A percentile compares a stretch with the other conserved stretches of the same genome.
Conservation (phyloP, 2,329 filamentous ascomycete genomes). For the Bipolaris sorokiniana region DNA sequence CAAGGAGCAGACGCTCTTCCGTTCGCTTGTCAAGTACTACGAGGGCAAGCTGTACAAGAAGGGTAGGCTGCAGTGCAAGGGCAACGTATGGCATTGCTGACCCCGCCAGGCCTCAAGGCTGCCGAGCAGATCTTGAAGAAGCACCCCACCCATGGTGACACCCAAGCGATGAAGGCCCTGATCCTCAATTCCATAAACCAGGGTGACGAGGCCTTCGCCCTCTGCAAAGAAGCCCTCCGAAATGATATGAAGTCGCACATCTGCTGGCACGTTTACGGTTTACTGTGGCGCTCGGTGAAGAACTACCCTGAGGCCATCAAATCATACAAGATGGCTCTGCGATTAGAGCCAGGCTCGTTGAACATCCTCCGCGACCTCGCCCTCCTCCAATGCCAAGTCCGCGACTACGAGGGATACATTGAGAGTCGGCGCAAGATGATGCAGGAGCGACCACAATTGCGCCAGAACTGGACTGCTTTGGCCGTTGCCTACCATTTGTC, state of each 20-base stretch:
- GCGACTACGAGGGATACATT: constrained; percentile 92
- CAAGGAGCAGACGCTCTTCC: constrained; percentile 94
- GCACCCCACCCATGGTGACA: constrained; percentile 94
- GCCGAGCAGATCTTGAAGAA: constrained; percentile 97
- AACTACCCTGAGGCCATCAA: constrained; percentile 99
- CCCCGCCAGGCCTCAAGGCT: constrained; percentile 76
- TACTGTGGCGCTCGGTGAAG: constrained; percentile 91
- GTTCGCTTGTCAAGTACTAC: constrained; percentile 92
- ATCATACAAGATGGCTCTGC: constrained; percentile 95
- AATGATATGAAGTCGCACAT: constrained; percentile 99
- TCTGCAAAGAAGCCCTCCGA: constrained; percentile 89
- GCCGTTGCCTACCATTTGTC: constrained; percentile 90
- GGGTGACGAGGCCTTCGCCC: constrained; percentile 88
- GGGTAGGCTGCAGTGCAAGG: constrained; percentile 52
- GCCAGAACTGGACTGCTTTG: constrained; percentile 97
- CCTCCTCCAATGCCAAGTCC: constrained; percentile 92
- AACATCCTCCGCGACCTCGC: constrained; percentile 96
- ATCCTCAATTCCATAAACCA: constrained; percentile 94
- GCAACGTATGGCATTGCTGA: constrained; percentile 27
- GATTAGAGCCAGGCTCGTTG: constrained; percentile 88
- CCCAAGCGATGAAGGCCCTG: constrained; percentile 97
- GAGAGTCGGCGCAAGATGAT: constrained; percentile 89
- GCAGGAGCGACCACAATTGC: constrained; percentile 76
- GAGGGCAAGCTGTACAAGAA: constrained; percentile 99
- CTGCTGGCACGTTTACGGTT: constrained; percentile 98